phyloP scores from a whole-genome alignment of 441 rosid genomes.

The Melastoma candidum region DNA sequence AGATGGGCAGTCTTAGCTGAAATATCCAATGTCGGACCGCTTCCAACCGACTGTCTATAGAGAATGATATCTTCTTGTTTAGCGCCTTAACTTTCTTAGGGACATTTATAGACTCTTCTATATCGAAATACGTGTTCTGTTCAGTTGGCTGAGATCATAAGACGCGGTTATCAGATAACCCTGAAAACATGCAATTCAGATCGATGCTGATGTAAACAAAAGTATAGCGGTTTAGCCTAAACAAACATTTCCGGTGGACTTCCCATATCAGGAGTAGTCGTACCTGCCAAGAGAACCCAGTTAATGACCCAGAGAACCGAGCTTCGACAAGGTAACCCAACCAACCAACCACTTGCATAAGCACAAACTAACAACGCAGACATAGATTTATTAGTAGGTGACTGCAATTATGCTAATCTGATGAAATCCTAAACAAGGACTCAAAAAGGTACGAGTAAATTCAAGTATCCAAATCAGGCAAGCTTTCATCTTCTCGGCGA shows the following conservation, averaged over 20 bases:
- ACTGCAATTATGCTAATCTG: too few relatives aligned
- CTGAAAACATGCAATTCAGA: too few relatives aligned
- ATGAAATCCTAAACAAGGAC: too few relatives aligned
- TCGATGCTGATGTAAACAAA: too few relatives aligned
- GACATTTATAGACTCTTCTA: slow-evolving; percentile 92
- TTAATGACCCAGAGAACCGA: not conserved
- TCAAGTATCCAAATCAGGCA: too few relatives aligned
- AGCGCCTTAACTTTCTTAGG: slow-evolving; percentile 78
- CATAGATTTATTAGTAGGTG: too few relatives aligned
- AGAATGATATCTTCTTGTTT: slow-evolving; percentile 89
- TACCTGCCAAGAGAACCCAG: slow-evolving; percentile 38
- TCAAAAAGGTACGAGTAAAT: too few relatives aligned
- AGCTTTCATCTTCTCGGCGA: too few relatives aligned
- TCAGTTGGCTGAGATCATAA: slow-evolving; percentile 71
- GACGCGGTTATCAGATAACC: slow-evolving; percentile 12
- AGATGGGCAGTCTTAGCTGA: slow-evolving; percentile 67
- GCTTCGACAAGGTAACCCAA: too few relatives aligned
- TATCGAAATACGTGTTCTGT: slow-evolving; percentile 87
- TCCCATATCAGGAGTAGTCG: slow-evolving; percentile 89
- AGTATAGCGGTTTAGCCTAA: not conserved
- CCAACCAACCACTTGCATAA: too few relatives aligned
- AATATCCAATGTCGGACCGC: slow-evolving; percentile 93
- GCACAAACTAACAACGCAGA: too few relatives aligned
- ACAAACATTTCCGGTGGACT: slow-evolving; percentile 83
- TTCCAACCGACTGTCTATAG: slow-evolving; percentile 94